Conservation (phyloP, 179 eudicot species). For the Vitellaria paradoxa region DNA sequence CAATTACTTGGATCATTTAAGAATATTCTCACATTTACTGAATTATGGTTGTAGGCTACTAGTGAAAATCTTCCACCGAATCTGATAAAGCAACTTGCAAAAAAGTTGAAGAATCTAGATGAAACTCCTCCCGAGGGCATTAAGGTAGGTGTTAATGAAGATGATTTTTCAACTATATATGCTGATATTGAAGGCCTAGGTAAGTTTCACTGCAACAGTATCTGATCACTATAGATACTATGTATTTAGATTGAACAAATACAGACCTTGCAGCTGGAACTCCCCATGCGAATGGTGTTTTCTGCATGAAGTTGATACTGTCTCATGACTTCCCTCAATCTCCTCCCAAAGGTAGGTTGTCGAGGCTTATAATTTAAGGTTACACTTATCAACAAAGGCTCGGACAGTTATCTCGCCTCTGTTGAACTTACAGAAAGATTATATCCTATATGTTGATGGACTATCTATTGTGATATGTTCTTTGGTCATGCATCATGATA, state of each 20-base stretch:
- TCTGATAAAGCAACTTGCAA: slow-evolving; percentile 88
- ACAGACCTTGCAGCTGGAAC: slow-evolving; percentile 79
- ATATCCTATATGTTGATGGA: too few species aligned
- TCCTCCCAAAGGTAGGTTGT: slow-evolving; percentile 79
- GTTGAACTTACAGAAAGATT: too few species aligned
- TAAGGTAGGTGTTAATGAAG: slow-evolving; percentile 28
- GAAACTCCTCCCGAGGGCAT: slow-evolving; percentile 99
- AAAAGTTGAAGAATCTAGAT: slow-evolving; percentile 93
- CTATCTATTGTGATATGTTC: too few species aligned
- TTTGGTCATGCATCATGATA: too few species aligned
- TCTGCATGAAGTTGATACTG: slow-evolving; percentile 87
- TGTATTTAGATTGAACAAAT: slow-evolving; percentile 16
- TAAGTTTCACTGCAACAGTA: slow-evolving; percentile 17
- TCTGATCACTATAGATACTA: neutral
- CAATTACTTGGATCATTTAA: neutral
- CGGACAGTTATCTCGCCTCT: neutral
- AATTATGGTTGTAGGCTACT: slow-evolving; percentile 56
- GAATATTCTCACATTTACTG: neutral
- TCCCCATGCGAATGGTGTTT: slow-evolving; percentile 93
- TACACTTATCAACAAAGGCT: neutral
- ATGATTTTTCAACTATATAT: slow-evolving; percentile 82
- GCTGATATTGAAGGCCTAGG: slow-evolving; percentile 99
- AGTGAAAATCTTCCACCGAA: slow-evolving; percentile 98
- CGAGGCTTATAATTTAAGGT: neutral
- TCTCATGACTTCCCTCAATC: slow-evolving; percentile 86